Base-by-base conservation (phyloP, 2,329 filamentous ascomycete species). In the Pseudohalonectria lignicola region DNA sequence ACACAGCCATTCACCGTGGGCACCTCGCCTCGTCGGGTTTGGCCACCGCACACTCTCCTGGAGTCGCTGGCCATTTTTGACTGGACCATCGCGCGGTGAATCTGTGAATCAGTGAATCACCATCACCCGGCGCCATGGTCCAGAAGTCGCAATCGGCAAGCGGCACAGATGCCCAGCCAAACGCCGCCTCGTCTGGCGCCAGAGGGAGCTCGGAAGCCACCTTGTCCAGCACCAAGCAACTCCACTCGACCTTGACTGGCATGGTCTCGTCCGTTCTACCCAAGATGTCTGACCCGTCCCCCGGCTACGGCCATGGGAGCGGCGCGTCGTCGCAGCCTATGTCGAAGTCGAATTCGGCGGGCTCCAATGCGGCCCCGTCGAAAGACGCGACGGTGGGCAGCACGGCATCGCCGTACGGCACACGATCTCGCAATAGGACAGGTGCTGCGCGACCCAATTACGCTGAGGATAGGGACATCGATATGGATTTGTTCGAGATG, bases 381-480 rank as follows among this genome's bases (percentile, higher is more conserved):
- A 75, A 70, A 53, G 73, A 76, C 43, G 57, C 55, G 46, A 28
- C 26, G 17, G 61, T 62, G 46, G 55, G 63, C 48, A 70, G 72
- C 47, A 64, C 62, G 20, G 66, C 81, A 36, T 79, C 77, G 49
- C 79, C 78, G 34, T 95, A 98, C 61, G 90, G 90, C 53, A 98
- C 92, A 56, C 82, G 88, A 52, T 95, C 88, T 50, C 83, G 92
- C 57, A 94, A 94, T 61, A 82, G 88, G 53, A 80, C 76, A 41
- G 82, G 83, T 52, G 77, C 74, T 48, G 73, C 82, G 49, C 83
- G 92, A 49, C 79, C 82, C 47, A 98, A 98, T 62, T 98, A 98
- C 61, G 90, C 92, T 36, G 92, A 98, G 63, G 85, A 90, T 61
- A 84, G 76, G 62, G 90, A 95, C 59, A 70, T 88, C 49, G 90